Conservation (phyloP, 768 basidiomycete species). For the Hericium coralloides region DNA sequence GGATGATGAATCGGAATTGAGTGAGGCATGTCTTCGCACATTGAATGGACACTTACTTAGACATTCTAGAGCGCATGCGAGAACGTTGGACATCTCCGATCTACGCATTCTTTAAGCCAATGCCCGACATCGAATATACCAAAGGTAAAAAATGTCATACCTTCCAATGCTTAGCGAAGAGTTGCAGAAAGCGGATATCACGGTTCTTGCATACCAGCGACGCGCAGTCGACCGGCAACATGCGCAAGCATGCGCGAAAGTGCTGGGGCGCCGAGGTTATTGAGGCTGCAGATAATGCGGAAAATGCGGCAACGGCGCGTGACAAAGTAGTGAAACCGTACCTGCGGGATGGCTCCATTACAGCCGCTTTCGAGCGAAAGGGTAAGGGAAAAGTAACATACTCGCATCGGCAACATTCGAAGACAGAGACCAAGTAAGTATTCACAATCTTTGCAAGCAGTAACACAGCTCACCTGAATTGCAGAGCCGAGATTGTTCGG, state of each 20-base stretch:
- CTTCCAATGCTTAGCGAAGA: no score
- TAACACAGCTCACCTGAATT: no score
- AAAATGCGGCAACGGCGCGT: background rate
- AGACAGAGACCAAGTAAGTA: slow-evolving; percentile 18
- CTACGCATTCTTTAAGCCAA: no score
- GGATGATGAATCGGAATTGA: no score
- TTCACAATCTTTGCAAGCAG: no score
- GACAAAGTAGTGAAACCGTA: background rate
- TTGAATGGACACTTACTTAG: no score
- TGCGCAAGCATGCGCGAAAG: background rate
- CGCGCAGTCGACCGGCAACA: background rate
- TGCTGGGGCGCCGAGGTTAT: background rate
- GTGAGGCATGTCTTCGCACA: no score
- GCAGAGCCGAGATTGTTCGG: slow-evolving; percentile 23
- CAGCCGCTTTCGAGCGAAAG: slow-evolving; percentile 18
- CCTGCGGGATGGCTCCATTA: slow-evolving; percentile 11
- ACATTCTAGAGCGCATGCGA: no score
- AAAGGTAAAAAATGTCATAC: no score
- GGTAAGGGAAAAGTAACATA: slow-evolving; percentile 24
- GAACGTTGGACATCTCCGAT: no score
- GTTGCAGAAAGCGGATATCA: no score
- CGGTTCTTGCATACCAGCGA: background rate
- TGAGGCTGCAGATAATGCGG: background rate
- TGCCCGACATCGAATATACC: no score
- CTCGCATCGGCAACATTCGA: slow-evolving; percentile 21